Percentiles rank a stretch among this genome's conserved stretches.
Conservation (phyloP, 139 green algal genomes). For the Nannochloris sp. region DNA sequence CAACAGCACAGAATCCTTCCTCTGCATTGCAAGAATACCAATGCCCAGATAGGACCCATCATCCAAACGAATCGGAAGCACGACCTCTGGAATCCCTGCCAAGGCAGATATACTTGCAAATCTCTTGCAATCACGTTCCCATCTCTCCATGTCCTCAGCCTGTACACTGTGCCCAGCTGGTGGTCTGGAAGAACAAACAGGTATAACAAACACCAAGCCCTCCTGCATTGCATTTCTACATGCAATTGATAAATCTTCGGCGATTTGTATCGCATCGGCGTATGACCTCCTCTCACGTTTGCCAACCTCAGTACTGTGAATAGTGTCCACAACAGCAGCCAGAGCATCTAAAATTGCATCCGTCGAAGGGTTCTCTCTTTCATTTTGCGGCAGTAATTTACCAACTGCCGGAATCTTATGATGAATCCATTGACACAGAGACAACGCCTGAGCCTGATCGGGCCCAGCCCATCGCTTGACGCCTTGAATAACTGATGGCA, state of each 20-base stretch:
- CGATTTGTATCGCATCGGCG: constrained; percentile 6
- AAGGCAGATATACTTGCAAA: too few species aligned
- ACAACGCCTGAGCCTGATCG: constrained; percentile 28
- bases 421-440: constrained; percentile 24
- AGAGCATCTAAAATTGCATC: constrained; percentile 15
- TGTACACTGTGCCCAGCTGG: too few species aligned
- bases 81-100: too few species aligned
- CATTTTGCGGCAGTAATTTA: constrained; percentile 6
- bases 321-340: neutral
- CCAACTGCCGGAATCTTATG: constrained; percentile 11
- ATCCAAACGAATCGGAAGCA: too few species aligned
- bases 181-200: constrained; percentile 10
- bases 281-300: constrained; percentile 1
- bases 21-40: too few species aligned
- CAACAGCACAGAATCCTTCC: too few species aligned
- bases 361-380: neutral
- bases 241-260: constrained; percentile 9
- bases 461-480: constrained; percentile 31
- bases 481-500: constrained; percentile 18
- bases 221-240: constrained; percentile 18
- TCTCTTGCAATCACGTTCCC: too few species aligned
- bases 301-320: neutral
- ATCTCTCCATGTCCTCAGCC: too few species aligned
- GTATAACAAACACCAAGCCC: constrained; percentile 31
- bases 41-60: too few species aligned